Conservation (phyloP, 106 monocot species). For the Acorus calamus region DNA sequence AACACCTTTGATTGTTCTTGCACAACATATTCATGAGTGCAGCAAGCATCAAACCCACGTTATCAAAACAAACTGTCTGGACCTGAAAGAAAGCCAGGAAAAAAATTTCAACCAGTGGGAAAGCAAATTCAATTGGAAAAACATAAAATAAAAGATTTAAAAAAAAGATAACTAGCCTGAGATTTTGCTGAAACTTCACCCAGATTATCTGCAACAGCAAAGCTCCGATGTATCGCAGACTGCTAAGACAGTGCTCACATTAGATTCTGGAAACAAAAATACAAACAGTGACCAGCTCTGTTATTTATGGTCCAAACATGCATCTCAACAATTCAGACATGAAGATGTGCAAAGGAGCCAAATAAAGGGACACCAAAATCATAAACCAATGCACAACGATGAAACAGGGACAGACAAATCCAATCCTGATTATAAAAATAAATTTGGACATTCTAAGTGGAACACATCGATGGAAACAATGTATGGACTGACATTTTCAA, state of each 20-base stretch:
- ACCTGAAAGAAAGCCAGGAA: constrained; percentile 3
- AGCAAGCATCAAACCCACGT: constrained; percentile 18
- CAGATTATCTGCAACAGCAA: constrained; percentile 24
- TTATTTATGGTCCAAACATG: too few relatives aligned
- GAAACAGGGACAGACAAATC: too few relatives aligned
- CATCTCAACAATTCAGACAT: too few relatives aligned
- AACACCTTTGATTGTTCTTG: constrained; percentile 15
- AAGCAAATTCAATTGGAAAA: neutral
- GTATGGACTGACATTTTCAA: too few relatives aligned
- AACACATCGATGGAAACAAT: too few relatives aligned
- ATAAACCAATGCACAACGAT: too few relatives aligned
- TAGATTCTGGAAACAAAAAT: neutral
- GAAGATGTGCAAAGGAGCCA: too few relatives aligned
- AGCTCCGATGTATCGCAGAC: constrained; percentile 28
- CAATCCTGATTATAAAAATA: too few relatives aligned
- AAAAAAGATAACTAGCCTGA: constrained; percentile 5
- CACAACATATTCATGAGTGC: constrained; percentile 10
- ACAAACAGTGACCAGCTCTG: too few relatives aligned
- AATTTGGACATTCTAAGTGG: too few relatives aligned
- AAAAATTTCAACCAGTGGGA: neutral
- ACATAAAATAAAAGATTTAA: neutral
- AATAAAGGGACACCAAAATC: too few relatives aligned
- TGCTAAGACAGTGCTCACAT: neutral
- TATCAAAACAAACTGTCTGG: constrained; percentile 24
- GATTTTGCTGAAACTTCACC: constrained; percentile 30